Conservation (phyloP, 208 protist species). For the Strigomonas galati region DNA sequence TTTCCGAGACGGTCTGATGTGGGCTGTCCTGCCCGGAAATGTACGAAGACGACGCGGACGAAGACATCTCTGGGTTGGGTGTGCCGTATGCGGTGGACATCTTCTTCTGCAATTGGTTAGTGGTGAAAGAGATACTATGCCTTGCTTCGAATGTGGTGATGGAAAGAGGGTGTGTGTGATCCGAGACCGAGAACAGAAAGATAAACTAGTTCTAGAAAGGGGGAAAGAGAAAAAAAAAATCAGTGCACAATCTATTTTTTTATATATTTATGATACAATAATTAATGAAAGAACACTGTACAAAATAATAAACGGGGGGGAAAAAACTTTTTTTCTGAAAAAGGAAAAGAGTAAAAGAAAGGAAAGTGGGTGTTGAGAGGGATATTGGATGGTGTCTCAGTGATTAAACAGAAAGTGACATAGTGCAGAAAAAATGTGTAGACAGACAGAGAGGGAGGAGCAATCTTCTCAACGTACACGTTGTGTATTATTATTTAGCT, state of each 20-base stretch:
- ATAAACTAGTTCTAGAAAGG: background rate
- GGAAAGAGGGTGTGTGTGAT: too few species aligned
- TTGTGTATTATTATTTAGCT: too few species aligned
- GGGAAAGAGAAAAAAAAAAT: conserved; percentile 1
- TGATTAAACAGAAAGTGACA: too few species aligned
- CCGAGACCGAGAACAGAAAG: background rate
- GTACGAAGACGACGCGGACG: conserved; percentile 25
- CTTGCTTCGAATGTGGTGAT: too few species aligned
- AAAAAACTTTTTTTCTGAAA: background rate
- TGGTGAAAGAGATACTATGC: too few species aligned
- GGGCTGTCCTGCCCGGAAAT: conserved; percentile 18
- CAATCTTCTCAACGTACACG: too few species aligned
- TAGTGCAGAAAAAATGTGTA: too few species aligned
- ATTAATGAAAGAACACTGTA: conserved; percentile 12
- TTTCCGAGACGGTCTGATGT: background rate
- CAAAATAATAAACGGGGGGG: conserved; percentile 2
- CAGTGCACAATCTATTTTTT: background rate
- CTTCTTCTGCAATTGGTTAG: background rate
- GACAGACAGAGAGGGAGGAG: too few species aligned
- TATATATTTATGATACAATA: conserved; percentile 10
- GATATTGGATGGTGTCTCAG: too few species aligned
- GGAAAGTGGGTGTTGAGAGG: background rate
- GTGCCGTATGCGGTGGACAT: conserved; percentile 9
- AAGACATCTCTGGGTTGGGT: conserved; percentile 14
- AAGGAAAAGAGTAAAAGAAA: conserved; percentile 4